phyloP scores from a whole-genome alignment of 495 filamentous ascomycete species.

The Chaetomidium leptoderma region DNA sequence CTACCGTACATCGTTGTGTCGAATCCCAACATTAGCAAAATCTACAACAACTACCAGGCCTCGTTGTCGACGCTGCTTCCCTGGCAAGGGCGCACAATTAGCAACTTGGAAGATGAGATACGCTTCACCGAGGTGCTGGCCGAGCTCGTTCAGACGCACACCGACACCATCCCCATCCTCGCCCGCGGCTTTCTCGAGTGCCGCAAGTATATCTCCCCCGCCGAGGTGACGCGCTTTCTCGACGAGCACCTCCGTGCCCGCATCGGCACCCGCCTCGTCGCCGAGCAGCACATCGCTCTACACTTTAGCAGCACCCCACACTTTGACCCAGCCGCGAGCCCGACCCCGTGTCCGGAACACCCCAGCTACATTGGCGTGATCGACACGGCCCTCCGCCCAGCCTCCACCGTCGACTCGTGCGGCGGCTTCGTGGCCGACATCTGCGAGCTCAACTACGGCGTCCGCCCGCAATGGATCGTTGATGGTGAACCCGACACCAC shows the following conservation, averaged over 20 bases:
- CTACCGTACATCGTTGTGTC: constrained; percentile 96
- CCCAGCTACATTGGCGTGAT: constrained; percentile 92
- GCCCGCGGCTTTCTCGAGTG: constrained; percentile 91
- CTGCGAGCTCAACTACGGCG: constrained; percentile 92
- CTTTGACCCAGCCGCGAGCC: constrained; percentile 43
- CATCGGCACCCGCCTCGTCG: constrained; percentile 90
- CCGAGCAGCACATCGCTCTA: constrained; percentile 93
- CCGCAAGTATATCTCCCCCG: constrained; percentile 72
- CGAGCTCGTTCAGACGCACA: constrained; percentile 87
- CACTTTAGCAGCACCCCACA: constrained; percentile 78
- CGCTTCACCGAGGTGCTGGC: constrained; percentile 87
- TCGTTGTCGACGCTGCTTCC: constrained; percentile 83
- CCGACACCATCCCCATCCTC: constrained; percentile 88
- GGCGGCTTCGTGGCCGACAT: constrained; percentile 90
- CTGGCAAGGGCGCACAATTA: constrained; percentile 71
- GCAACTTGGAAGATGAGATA: constrained; percentile 80
- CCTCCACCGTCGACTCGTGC: constrained; percentile 71
- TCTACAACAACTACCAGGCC: constrained; percentile 93
- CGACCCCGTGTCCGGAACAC: constrained; percentile 47
- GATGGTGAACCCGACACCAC: constrained; percentile 75
- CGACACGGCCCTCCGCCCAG: constrained; percentile 83
- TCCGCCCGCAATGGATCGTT: constrained; percentile 74
- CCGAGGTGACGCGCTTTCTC: constrained; percentile 81
- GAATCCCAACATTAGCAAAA: constrained; percentile 84
- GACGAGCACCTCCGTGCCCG: constrained; percentile 91